phyloP scores from a whole-genome alignment of 2,329 filamentous ascomycete genomes.

The Neopestalotiopsis rosae region DNA sequence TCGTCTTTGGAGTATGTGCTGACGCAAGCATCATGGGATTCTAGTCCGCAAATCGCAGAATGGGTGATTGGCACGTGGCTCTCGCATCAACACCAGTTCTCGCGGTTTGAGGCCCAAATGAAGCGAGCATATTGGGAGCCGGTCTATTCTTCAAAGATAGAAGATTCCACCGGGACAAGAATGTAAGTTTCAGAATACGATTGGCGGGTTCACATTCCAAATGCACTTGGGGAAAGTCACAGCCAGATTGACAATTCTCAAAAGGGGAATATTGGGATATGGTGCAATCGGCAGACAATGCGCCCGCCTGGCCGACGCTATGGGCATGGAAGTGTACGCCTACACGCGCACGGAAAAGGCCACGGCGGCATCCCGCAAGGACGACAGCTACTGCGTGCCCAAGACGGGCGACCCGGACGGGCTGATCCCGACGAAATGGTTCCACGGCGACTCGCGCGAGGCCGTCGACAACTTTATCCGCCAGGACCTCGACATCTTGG shows the following conservation, averaged over 20 bases:
- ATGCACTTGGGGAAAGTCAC: too few relatives aligned
- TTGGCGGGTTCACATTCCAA: too few relatives aligned
- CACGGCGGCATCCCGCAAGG: slow-evolving; percentile 63
- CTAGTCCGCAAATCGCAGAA: slow-evolving; percentile 61
- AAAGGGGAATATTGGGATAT: slow-evolving; percentile 47
- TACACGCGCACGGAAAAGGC: slow-evolving; percentile 67
- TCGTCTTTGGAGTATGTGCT: not conserved
- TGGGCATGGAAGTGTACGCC: slow-evolving; percentile 72
- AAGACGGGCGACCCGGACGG: slow-evolving; percentile 57
- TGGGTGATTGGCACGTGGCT: slow-evolving; percentile 61
- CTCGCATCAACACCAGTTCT: slow-evolving; percentile 48
- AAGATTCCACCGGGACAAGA: not conserved
- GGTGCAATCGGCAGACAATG: slow-evolving; percentile 50
- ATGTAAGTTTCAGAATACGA: too few relatives aligned
- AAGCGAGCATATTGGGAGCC: slow-evolving; percentile 12
- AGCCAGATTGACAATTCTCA: not conserved
- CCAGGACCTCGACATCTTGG: slow-evolving; percentile 46
- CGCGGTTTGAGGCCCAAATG: not conserved
- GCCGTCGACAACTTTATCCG: slow-evolving; percentile 45
- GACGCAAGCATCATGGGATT: not conserved
- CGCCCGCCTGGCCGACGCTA: slow-evolving; percentile 56
- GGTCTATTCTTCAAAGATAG: not conserved
- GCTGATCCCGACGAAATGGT: slow-evolving; percentile 47
- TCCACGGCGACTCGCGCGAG: slow-evolving; percentile 38
- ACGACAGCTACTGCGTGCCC: slow-evolving; percentile 67